These are phyloP conservation scores for Pichia kluyveri DNA, from an alignment of 805 yeast species.

Conservation along the genomic window DNA sequence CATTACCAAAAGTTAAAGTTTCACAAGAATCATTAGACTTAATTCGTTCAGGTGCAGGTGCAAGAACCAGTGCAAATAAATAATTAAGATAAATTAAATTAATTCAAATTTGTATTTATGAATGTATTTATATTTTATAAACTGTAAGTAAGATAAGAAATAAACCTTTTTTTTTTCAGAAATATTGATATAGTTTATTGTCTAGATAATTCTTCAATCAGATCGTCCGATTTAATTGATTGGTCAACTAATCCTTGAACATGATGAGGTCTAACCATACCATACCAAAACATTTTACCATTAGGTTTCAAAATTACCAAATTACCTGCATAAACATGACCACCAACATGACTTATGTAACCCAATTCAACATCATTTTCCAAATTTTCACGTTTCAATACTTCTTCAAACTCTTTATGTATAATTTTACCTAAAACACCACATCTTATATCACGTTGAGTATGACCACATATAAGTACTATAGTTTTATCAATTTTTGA, in stretches of 20 bases:
- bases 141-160: not conserved
- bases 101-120: not conserved
- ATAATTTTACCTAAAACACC: constrained; percentile 58
- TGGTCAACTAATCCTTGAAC: constrained; percentile 59
- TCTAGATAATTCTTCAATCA: constrained; percentile 51
- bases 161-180: no score
- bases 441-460: constrained; percentile 54
- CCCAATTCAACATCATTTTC: constrained; percentile 32
- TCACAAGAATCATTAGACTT: constrained; percentile 48
- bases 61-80: constrained; percentile 53
- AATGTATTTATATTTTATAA: not conserved
- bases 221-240: constrained; percentile 38
- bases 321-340: constrained; percentile 83
- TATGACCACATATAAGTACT: constrained; percentile 59
- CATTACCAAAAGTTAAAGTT: constrained; percentile 50
- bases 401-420: constrained; percentile 38
- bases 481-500: constrained; percentile 21
- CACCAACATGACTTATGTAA: constrained; percentile 69
- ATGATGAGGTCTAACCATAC: constrained; percentile 55
- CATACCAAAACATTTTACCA: constrained; percentile 61
- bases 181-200: not conserved
- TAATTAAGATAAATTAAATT: no score
- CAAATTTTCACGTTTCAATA: constrained; percentile 28
- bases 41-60: constrained; percentile 61
- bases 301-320: constrained; percentile 44